Base-by-base conservation (phyloP, 78 protist species). In the slime mould (Dictyostelium discoideum) region DNA sequence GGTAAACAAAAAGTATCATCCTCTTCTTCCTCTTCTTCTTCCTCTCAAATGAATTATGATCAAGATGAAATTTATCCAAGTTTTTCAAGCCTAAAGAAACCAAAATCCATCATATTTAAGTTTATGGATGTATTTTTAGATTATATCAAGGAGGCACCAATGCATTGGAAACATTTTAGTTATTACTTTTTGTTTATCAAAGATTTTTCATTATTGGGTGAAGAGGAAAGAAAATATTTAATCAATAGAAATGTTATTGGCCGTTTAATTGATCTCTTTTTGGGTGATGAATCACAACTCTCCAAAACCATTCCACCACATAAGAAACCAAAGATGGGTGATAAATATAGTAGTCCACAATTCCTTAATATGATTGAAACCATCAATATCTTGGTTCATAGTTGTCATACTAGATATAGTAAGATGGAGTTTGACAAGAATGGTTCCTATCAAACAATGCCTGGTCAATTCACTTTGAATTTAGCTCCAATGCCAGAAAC, bases 311-410 rank as follows among this genome's bases (percentile, higher is more conserved):
- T 54, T 40, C 94, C 94, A 89, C 94, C 86, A 39, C 93, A 87
- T 9, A 89, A 89, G 82, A 89, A 67, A 44, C 44, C 87, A 5
- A 89, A 89, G 82, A 92, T 92, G 96, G 96, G 96, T 44, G 96
- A 92, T 60, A 92, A 92, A 79, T 92, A 69, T 13, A 63, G 13
- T 10, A n/a, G 42, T 10, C 96, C 96, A 60, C 92, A 84, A 40
- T 84, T 57, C 50, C 16, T 20, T 11, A 14, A 44, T 11, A 54
- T 74, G 50, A n/a, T 92, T 3, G 96, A 84, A 20, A 37, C 89
- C 26, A 24, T 92, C 22, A 39, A 82, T 57, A 78, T 85, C 26
- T 37, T 92, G 37, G 54, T 74, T 20, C 83, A 9, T n/a, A 46
- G 85, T 14, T 60, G 84, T 24, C 85, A 89, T 26, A 89, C 94